phyloP scores from a whole-genome alignment of 192 early-diverging fungal genomes.

The Backusella tuberculispora region DNA sequence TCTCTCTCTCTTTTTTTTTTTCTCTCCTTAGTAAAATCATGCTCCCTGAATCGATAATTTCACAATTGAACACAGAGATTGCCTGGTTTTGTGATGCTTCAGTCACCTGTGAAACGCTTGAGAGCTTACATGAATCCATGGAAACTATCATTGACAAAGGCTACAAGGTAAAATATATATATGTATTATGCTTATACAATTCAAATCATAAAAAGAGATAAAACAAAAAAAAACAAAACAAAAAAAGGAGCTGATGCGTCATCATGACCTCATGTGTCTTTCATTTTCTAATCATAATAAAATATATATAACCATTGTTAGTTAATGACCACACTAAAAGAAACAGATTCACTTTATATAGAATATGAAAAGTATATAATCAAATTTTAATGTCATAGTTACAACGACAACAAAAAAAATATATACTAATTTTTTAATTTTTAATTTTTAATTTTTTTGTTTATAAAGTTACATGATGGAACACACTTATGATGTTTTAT shows the following conservation, averaged over 20 bases:
- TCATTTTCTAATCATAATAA: neutral
- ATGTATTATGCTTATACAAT: neutral
- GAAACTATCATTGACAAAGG: conserved; percentile 1
- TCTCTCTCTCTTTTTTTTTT: neutral
- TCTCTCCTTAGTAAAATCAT: conserved; percentile 1
- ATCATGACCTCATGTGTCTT: neutral
- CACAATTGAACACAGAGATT: neutral
- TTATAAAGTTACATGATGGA: conserved; percentile 53
- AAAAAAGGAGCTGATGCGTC: neutral
- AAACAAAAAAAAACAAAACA: neutral
- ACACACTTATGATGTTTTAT: conserved; percentile 55
- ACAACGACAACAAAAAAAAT: neutral
- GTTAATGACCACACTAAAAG: conserved; percentile 9
- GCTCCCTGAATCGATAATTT: neutral
- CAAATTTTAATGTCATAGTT: neutral
- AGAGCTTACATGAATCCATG: conserved; percentile 15
- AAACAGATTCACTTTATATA: conserved; percentile 13
- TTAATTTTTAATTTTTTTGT: no score
- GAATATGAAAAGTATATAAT: conserved; percentile 6
- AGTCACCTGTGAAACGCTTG: conserved; percentile 6
- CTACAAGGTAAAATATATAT: neutral
- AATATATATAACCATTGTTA: neutral
- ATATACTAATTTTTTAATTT: neutral
- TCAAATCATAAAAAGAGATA: neutral
- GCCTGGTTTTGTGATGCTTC: conserved; percentile 14